Evolutionary conservation across 2,329 filamentous ascomycete genomes (phyloP), one percentile per base, ranked within the genome.

Genomic region (Bretziella fagacearum): DNA sequence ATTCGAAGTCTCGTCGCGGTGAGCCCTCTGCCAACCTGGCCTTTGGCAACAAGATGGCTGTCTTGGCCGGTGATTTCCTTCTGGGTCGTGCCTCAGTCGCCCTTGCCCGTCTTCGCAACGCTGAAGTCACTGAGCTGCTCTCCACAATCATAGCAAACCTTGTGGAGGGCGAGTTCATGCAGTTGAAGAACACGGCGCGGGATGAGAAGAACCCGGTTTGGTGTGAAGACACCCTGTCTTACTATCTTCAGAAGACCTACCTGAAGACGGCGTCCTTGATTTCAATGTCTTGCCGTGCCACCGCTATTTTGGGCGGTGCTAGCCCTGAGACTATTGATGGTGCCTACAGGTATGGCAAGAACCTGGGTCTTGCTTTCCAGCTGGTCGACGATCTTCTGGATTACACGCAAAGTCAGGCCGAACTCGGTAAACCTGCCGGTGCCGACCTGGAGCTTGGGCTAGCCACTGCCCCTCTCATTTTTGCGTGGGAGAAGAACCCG

Each of bases 21-120:
- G 77, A 78, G 2, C 81, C 84, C 6, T 93, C 84, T 2, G 91
- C 91, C 26, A 98, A 98, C 61, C 74, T 91, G 52, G 84, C 87
- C 57, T 96, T 96, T 57, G 91, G 91, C 53, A 98, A 98, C 69
- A 98, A 98, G 64, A 96, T 98, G 89, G 89, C 91, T 11, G 89
- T 98, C 2, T 65, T 98, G 54, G 91, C 91, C 0, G 91, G 91
- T n/a, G 91, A 98, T 60, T 98, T 98, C 58, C 67, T 98, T 37
- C 73, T 98, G 2, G 89, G 89, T 3, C 75, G 91, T 44, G 91
- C 91, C 1, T 98, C 91, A 0, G 87, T 96, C 5, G 89, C 89
- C 4, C 72, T 98, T 35, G 91, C 91, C 11, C 78, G 91, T 35
- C 67, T 98, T 50, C 77, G 89, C 26, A 85, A 98, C 58, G 82